Base-by-base conservation (phyloP, 2,329 filamentous ascomycete genomes). In the Apiospora sp. region DNA sequence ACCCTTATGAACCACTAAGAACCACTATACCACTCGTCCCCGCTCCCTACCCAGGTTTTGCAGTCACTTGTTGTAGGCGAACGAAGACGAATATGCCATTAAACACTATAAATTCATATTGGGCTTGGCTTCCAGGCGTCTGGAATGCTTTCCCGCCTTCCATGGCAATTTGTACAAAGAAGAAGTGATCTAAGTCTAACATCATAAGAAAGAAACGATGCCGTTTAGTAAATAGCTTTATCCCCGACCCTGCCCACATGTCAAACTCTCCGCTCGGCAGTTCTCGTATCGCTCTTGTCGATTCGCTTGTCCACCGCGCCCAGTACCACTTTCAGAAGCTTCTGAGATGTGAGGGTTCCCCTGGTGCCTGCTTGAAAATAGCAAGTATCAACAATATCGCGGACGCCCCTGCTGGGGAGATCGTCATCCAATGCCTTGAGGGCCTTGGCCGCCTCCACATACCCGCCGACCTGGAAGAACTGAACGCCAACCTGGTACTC, bases 311-410 rank as follows among this genome's bases (percentile, higher is more conserved):
- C 90, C 12, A 98, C 93, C 0, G 91, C 89, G 3, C 95, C 95
- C 5, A 98, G 86, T 0, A 97, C 93, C 41, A 90, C 90, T 83
- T 98, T 98, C 74, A 98, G 83, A 61, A 98, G 92, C 0, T 88
- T 90, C 2, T 94, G 90, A 0, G 87, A 92, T 0, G 90, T 91
- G 67, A 98, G 84, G 10, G 76, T 77, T 7, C 80, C 73, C 34
- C 83, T 83, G 27, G 85, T 82, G 12, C 83, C 84, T 1, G 85
- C 86, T 30, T 85, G 89, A 87, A 93, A 98, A 0, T 93, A 92
- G 46, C 95, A 92, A 0, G 95, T 97, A 82, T 98, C 96, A 22
- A 98, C 94, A 79, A 98, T 98, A 83, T 98, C 96, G 24, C 96
- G 86, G 22, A 96, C 81, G 19, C 87, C 85, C 43, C 87, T 78